These are phyloP conservation scores for Colletotrichum camelliae DNA, from an alignment of 2,329 filamentous ascomycete species.

Conservation along the genomic window DNA sequence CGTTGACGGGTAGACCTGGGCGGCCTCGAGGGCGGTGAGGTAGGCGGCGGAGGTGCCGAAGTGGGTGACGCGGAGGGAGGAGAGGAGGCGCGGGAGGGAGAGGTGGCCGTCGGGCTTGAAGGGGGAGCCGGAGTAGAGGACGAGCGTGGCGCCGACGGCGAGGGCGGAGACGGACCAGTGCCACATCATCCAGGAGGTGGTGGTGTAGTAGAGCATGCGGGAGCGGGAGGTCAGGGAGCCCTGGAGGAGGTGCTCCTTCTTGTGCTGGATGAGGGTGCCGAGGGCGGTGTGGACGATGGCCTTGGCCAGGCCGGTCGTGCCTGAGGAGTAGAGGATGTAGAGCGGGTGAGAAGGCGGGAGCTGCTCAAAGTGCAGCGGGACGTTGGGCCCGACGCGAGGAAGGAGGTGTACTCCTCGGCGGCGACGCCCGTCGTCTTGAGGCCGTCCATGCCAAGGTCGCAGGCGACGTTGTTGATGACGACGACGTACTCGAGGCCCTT, in stretches of 20 bases:
- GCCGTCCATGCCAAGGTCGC: slow-evolving; percentile 46
- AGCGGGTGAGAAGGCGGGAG: slow-evolving; percentile 86
- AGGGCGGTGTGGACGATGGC: slow-evolving; percentile 92
- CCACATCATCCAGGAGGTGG: slow-evolving; percentile 99
- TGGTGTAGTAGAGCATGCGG: slow-evolving; percentile 91
- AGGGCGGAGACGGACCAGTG: slow-evolving; percentile 93
- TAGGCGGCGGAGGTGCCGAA: slow-evolving; percentile 97
- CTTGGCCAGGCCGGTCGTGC: slow-evolving; percentile 87
- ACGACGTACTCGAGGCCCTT: slow-evolving; percentile 73
- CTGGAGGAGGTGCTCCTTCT: slow-evolving; percentile 93
- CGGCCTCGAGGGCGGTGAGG: slow-evolving; percentile 87
- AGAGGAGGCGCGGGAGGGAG: slow-evolving; percentile 82
- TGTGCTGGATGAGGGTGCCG: slow-evolving; percentile 92
- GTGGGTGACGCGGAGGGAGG: slow-evolving; percentile 83
- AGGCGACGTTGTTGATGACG: slow-evolving; percentile 71
- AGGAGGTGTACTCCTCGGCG: slow-evolving; percentile 49
- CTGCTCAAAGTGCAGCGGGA: slow-evolving; percentile 71
- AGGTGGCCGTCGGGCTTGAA: slow-evolving; percentile 81
- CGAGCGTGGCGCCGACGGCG: slow-evolving; percentile 79
- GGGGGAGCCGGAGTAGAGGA: slow-evolving; percentile 92
- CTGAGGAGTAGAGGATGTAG: slow-evolving; percentile 92
- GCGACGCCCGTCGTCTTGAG: slow-evolving; percentile 43
- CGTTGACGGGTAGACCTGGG: slow-evolving; percentile 61
- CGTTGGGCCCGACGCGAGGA: slow-evolving; percentile 43
- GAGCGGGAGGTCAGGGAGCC: slow-evolving; percentile 77